Evolutionary conservation across 2,329 filamentous ascomycete species (phyloP), one percentile per base, ranked within the genome.

Genomic region (Lecanicillium sp.): DNA sequence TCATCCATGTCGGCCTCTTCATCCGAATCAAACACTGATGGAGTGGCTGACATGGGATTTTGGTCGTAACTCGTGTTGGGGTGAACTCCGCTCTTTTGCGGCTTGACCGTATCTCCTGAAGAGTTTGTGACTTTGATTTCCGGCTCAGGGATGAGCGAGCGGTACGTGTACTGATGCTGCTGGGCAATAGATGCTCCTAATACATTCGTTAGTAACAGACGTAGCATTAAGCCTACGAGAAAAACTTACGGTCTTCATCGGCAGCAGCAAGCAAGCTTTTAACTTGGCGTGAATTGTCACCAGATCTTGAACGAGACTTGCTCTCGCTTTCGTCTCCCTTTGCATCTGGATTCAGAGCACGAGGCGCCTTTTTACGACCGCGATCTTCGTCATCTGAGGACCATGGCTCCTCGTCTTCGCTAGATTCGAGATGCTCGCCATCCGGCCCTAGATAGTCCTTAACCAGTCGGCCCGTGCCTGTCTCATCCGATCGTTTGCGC

Each of bases 1-100:
- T 95, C 89, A 19, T 78, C 80, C 35, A 89, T 69, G 41, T 94
- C 85, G 17, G 82, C 83, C 56, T 95, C 88, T 22, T 88, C 82
- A 43, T 96, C 92, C 3, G 87, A 94, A 45, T 87, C 83, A 41
- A 88, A 72, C 0, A 64, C 82, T 60, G 72, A 66, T 64, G 53
- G 67, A 58, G 63, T 63, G 4, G 68, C 67, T 5, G 75, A 77
- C n/a, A 63, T 52, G 3, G 73, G 73, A 12, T 74, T 70, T 42
- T 80, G 67, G 52, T 95, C 89, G 55, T 89, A 95, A 55, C 81
- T 92, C 9, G 85, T 94, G 38, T 78, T 77, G 1, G 89, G 89
- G 56, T 94, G 89, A 9, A 92, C 75, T 3, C 72, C 71, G 2
- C 69, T 55, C 54, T 77, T 80, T 45, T 51, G 63, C 37, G 60